Evolutionary conservation across 1,284 basidiomycete species (phyloP).

Genomic region (Ustilago shanxiensis): DNA sequence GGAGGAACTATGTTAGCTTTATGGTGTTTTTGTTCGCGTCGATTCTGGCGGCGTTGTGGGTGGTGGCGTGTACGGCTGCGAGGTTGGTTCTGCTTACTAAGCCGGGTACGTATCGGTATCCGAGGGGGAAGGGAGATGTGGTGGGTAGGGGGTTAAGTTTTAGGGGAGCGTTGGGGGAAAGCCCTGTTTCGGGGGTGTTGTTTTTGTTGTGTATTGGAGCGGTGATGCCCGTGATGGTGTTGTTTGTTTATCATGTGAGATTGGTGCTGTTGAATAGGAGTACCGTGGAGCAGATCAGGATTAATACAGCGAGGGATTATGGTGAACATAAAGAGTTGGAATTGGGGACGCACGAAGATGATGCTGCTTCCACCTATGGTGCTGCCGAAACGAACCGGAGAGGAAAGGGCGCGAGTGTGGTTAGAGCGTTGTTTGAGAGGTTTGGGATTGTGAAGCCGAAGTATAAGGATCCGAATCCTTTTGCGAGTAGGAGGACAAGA

Average conservation of each 20-base stretch:
- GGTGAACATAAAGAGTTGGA: conserved; percentile 47
- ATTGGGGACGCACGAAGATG: conserved; percentile 18
- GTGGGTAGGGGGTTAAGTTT: conserved; percentile 45
- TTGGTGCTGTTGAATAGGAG: conserved; percentile 63
- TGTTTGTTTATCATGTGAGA: conserved; percentile 63
- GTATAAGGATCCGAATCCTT: conserved; percentile 57
- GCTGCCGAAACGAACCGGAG: conserved; percentile 18
- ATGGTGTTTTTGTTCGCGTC: conserved; percentile 60
- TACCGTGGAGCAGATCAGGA: conserved; percentile 69
- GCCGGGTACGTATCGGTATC: conserved; percentile 25
- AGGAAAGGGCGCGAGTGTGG: neutral
- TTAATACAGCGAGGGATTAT: conserved; percentile 56
- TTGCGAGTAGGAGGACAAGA: conserved; percentile 30
- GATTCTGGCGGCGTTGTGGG: conserved; percentile 33
- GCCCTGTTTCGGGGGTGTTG: conserved; percentile 60
- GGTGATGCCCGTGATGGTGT: conserved; percentile 48
- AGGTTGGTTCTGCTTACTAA: conserved; percentile 50
- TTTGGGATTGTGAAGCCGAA: conserved; percentile 29
- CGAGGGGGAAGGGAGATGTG: conserved; percentile 20
- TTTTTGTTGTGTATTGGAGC: conserved; percentile 55
- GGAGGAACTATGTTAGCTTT: conserved; percentile 68
- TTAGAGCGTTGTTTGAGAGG: conserved; percentile 17
- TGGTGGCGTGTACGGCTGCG: conserved; percentile 41
- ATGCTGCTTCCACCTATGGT: conserved; percentile 16
- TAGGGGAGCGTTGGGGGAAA: conserved; percentile 44